phyloP scores from a whole-genome alignment of 2,329 filamentous ascomycete species.

The Neofusicoccum parvum region DNA sequence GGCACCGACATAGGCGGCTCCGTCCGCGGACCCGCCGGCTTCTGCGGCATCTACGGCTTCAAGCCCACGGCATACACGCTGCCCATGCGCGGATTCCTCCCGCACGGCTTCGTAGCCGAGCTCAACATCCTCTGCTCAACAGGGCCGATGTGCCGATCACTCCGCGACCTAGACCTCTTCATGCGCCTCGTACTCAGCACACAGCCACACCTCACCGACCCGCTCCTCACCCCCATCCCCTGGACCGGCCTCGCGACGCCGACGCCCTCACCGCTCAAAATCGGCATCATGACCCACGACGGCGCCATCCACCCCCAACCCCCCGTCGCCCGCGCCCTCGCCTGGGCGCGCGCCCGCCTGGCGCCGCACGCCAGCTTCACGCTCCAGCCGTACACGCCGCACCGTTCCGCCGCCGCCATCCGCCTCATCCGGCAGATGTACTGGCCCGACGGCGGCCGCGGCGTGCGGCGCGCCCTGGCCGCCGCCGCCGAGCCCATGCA shows the following conservation, averaged over 20 bases:
- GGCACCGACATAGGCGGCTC: conserved; percentile 29
- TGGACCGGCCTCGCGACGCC: conserved; percentile 27
- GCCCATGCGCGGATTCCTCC: conserved; percentile 23
- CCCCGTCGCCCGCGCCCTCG: conserved; percentile 39
- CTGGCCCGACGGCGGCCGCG: conserved; percentile 49
- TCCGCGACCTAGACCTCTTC: conserved; percentile 28
- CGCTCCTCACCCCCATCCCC: conserved; percentile 26
- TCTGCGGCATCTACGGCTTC: conserved; percentile 19
- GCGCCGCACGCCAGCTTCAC: conserved; percentile 3
- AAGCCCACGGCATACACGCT: conserved; percentile 22
- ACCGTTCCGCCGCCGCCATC: conserved; percentile 34
- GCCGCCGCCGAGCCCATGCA: conserved; percentile 49
- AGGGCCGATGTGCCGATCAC: conserved; percentile 27
- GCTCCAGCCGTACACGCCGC: conserved; percentile 41
- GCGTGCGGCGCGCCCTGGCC: conserved; percentile 36
- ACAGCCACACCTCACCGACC: conserved; percentile 27
- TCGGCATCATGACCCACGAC: conserved; percentile 49
- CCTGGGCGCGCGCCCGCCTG: conserved; percentile 36
- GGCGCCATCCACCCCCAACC: conserved; percentile 43
- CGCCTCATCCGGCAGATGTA: conserved; percentile 45
- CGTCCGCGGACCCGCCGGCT: conserved; percentile 19
- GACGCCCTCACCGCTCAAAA: conserved; percentile 36
- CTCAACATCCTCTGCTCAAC: conserved; percentile 26
- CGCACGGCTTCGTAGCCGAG: conserved; percentile 24
- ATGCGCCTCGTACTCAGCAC: conserved; percentile 22